These are phyloP conservation scores for Neofusicoccum laricinum DNA, from an alignment of 2,329 filamentous ascomycete species.

Conservation along the genomic window DNA sequence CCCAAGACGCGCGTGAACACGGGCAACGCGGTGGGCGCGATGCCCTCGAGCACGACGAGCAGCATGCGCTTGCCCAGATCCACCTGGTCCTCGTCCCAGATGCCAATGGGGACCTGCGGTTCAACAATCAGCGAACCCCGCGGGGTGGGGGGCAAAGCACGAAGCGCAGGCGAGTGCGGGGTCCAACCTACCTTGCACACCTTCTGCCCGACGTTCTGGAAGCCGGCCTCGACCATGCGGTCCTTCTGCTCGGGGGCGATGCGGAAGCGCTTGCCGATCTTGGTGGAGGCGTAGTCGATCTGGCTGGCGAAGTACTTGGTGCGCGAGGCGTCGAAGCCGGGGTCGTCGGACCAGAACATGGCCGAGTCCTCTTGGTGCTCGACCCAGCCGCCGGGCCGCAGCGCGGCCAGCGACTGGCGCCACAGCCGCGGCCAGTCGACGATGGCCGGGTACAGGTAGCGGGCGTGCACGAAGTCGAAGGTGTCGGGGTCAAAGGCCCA, in stretches of 20 bases:
- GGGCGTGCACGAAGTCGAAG: constrained; percentile 58
- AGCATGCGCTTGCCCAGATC: constrained; percentile 8
- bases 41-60: constrained; percentile 5
- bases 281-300: constrained; percentile 5
- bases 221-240: constrained; percentile 27
- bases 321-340: neutral
- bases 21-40: neutral
- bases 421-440: constrained; percentile 53
- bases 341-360: constrained; percentile 13
- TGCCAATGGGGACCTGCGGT: neutral
- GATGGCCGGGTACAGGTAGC: constrained; percentile 54
- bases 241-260: constrained; percentile 17
- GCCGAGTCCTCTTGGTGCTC: constrained; percentile 46
- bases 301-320: constrained; percentile 3
- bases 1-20: constrained; percentile 2
- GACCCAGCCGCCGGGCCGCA: constrained; percentile 52
- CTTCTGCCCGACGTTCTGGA: constrained; percentile 33
- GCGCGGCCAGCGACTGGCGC: constrained; percentile 35
- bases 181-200: constrained; percentile 31
- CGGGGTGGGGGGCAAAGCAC: no score
- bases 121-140: neutral
- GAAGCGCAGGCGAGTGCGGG: no score
- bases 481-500: constrained; percentile 49
- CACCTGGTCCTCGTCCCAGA: neutral
- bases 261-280: constrained; percentile 8